Evolutionary conservation across 169 alveolate species (phyloP).

Genomic region (Fabrea salina): DNA sequence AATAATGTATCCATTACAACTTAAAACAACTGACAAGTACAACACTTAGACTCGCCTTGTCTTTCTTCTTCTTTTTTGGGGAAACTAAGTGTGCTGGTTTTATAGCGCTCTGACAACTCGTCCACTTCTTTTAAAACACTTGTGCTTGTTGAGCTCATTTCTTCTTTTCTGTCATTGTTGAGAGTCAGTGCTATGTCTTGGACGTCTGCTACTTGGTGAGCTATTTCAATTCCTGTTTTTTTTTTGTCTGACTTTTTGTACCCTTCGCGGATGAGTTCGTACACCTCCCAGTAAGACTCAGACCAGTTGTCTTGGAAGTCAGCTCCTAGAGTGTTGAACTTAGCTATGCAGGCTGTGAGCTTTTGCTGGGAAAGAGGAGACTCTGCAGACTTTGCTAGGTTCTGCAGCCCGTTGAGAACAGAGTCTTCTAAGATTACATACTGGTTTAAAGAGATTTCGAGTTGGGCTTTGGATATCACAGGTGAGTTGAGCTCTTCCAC

Average conservation of each 20-base stretch:
- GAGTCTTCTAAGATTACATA: slow-evolving; percentile 20
- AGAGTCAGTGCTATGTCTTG: slow-evolving; percentile 9
- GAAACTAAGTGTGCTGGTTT: background rate
- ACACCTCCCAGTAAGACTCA: background rate
- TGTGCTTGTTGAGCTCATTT: background rate
- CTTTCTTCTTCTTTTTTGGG: background rate
- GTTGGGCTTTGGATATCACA: background rate
- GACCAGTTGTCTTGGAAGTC: slow-evolving; percentile 18
- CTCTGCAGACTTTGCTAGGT: slow-evolving; percentile 4
- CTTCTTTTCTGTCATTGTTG: background rate
- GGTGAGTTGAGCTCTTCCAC: slow-evolving; percentile 2
- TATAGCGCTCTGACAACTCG: slow-evolving; percentile 2
- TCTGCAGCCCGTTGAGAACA: background rate
- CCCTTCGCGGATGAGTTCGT: slow-evolving; percentile 9
- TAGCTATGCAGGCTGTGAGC: slow-evolving; percentile 3
- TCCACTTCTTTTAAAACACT: background rate
- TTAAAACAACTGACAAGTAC: no score
- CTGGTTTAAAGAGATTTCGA: background rate
- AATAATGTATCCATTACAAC: no score
- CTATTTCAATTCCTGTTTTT: background rate
- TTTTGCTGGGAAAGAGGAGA: background rate
- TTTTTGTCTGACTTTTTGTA: background rate
- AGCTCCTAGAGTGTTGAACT: background rate
- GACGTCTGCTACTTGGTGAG: background rate
- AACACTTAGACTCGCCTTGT: background rate